Evolutionary conservation across 192 early-diverging fungal genomes (phyloP).

Genomic region (Linnemannia exigua): DNA sequence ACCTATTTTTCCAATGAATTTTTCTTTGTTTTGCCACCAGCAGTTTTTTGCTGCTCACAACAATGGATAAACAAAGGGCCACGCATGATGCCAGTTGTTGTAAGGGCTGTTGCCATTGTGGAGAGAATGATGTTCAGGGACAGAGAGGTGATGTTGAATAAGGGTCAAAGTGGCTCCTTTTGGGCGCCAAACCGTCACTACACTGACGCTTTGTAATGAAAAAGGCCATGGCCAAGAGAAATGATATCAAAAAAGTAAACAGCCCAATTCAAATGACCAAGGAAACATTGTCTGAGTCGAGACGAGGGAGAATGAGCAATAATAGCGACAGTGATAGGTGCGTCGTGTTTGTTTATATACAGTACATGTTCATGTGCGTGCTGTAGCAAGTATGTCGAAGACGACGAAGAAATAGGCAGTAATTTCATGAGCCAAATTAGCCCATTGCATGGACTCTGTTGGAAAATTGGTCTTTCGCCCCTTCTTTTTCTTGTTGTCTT

Average conservation of each 20-base stretch:
- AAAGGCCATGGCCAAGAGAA: background rate
- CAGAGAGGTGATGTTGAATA: background rate
- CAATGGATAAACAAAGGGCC: conserved; percentile 5
- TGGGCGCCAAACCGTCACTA: background rate
- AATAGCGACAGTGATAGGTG: background rate
- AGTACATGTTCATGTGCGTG: too few relatives aligned
- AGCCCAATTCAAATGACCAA: background rate
- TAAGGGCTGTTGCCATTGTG: background rate
- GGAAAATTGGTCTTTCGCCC: conserved; percentile 1
- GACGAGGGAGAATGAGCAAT: too few relatives aligned
- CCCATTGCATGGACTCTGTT: background rate
- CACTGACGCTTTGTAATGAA: background rate
- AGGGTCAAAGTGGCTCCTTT: conserved; percentile 7
- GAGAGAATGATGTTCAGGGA: background rate
- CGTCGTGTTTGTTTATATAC: too few relatives aligned
- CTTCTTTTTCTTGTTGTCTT: background rate
- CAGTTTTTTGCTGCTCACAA: background rate
- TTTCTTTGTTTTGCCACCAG: too few relatives aligned
- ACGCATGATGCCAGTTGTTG: background rate
- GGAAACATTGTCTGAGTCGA: background rate
- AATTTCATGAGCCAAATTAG: background rate
- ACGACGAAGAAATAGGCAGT: background rate
- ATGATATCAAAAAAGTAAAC: background rate
- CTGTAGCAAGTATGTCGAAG: too few relatives aligned
- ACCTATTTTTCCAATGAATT: background rate